A percentile compares a stretch with the other conserved stretches of the same genome.
phyloP scores from a whole-genome alignment of 164 flowering plant species.

The Berberis vulgaris region DNA sequence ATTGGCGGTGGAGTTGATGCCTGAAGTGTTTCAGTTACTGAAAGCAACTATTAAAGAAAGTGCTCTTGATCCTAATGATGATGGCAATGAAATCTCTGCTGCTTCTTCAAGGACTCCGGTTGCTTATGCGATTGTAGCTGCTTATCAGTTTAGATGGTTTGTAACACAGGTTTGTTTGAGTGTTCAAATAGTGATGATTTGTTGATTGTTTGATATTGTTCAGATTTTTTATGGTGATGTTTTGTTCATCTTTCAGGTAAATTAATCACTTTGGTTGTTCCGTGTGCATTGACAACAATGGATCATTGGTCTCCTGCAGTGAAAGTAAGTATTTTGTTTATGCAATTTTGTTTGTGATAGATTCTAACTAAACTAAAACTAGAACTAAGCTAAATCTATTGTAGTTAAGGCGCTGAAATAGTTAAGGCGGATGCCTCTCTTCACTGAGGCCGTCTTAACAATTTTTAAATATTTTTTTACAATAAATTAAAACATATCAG shows the following conservation, averaged over 20 bases:
- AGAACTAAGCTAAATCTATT: too few relatives aligned
- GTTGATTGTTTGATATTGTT: background rate
- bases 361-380: too few relatives aligned
- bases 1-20: slow-evolving; percentile 55
- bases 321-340: slow-evolving; percentile 48
- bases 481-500: too few relatives aligned
- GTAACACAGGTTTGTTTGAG: slow-evolving; percentile 53
- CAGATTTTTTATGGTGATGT: background rate
- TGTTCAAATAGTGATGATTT: slow-evolving; percentile 1
- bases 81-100: slow-evolving; percentile 45
- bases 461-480: too few relatives aligned
- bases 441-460: too few relatives aligned
- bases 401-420: too few relatives aligned
- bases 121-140: slow-evolving; percentile 64
- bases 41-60: slow-evolving; percentile 66
- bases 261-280: slow-evolving; percentile 62
- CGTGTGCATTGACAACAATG: slow-evolving; percentile 81
- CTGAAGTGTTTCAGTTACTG: slow-evolving; percentile 46
- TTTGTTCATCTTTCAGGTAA: slow-evolving; percentile 37
- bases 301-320: slow-evolving; percentile 96
- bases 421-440: too few relatives aligned
- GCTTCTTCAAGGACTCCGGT: slow-evolving; percentile 70
- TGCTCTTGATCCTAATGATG: slow-evolving; percentile 42
- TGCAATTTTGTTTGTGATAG: background rate
- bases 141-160: slow-evolving; percentile 85